phyloP scores from a whole-genome alignment of 805 yeast species.

The Ogataea saltuana region DNA sequence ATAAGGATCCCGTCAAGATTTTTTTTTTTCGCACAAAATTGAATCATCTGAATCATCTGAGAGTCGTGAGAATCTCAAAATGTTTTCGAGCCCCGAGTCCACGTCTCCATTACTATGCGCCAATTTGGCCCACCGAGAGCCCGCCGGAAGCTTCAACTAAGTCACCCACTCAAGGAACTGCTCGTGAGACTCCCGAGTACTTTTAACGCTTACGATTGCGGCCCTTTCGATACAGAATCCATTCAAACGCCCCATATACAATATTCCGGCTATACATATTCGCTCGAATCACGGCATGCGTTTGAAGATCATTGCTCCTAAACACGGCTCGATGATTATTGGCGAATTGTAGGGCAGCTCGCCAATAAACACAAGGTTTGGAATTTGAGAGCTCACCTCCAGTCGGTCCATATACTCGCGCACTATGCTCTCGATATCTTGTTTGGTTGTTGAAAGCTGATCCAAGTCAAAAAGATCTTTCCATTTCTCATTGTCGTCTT shows the following conservation, averaged over 20 bases:
- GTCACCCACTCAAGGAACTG: no score
- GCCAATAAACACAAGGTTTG: slow-evolving; percentile 23
- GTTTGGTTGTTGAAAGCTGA: slow-evolving; percentile 6
- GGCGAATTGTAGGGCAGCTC: slow-evolving; percentile 17
- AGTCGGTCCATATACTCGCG: slow-evolving; percentile 18
- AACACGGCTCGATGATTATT: slow-evolving; percentile 18
- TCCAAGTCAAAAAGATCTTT: slow-evolving; percentile 18
- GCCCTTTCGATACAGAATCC: no score
- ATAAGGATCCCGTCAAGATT: neutral
- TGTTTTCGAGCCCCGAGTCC: neutral
- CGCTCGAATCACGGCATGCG: no score
- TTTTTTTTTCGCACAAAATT: slow-evolving; percentile 9
- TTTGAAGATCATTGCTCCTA: slow-evolving; percentile 26
- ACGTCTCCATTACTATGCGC: no score
- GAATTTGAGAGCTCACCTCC: slow-evolving; percentile 26
- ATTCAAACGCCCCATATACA: no score
- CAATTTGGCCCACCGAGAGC: no score
- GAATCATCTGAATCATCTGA: slow-evolving; percentile 19
- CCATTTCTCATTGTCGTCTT: slow-evolving; percentile 25
- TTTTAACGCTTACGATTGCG: no score
- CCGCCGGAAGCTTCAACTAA: no score
- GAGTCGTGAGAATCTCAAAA: slow-evolving; percentile 5
- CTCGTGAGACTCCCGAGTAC: no score
- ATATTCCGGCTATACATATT: no score
- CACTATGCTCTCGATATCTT: slow-evolving; percentile 17